These are phyloP conservation scores for Apiosordaria backusii DNA, from an alignment of 495 filamentous ascomycete genomes.

Conservation along the genomic window DNA sequence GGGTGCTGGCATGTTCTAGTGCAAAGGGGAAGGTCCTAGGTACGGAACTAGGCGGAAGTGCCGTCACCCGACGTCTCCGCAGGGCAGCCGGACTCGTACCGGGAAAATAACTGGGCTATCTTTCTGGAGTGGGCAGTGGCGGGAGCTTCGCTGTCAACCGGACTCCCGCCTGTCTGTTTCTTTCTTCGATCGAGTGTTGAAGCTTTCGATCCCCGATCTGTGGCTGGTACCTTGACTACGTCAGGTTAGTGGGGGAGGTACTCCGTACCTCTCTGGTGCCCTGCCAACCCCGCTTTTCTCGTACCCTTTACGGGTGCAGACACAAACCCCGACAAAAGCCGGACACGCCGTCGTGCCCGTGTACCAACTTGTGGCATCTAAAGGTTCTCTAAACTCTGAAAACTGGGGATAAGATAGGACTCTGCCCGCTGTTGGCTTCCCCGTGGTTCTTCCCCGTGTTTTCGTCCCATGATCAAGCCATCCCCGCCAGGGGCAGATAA, in stretches of 20 bases:
- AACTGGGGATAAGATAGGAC: too few species aligned
- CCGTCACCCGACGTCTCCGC: too few species aligned
- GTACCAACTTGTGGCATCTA: not conserved
- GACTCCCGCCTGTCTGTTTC: not conserved
- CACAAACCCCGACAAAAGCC: not conserved
- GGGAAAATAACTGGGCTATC: too few species aligned
- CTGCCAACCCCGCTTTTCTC: not conserved
- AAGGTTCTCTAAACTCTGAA: not conserved
- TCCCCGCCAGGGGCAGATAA: too few species aligned
- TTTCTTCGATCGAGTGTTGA: not conserved
- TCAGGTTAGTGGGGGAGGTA: not conserved
- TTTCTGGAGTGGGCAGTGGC: not conserved
- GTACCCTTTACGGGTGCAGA: not conserved
- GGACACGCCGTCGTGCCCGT: not conserved
- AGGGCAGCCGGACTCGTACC: too few species aligned
- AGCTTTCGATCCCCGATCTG: not conserved
- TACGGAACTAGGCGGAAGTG: too few species aligned
- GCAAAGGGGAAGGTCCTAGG: too few species aligned
- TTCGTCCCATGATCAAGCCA: too few species aligned
- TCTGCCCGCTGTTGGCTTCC: too few species aligned
- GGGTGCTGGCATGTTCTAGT: too few species aligned
- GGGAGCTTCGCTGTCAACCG: not conserved
- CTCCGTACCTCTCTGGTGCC: not conserved
- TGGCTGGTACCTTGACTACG: not conserved
- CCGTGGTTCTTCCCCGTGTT: too few species aligned